Evolutionary conservation across 164 flowering plant genomes (phyloP).

Genomic region (Piper betle): DNA sequence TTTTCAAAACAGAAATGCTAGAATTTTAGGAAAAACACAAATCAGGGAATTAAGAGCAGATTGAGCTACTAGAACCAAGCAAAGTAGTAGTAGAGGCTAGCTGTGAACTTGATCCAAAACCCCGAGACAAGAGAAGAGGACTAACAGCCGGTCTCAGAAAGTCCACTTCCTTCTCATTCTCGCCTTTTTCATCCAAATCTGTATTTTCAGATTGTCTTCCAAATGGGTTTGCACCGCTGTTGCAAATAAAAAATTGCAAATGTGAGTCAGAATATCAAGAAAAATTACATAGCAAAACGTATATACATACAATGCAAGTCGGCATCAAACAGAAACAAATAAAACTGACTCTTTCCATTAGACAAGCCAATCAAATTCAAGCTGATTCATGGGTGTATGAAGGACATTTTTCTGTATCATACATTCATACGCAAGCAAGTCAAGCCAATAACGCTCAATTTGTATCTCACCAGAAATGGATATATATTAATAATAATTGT

Average conservation of each 20-base stretch:
- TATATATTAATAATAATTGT: too few species aligned
- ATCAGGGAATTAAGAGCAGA: constrained; percentile 89
- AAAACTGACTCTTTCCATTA: too few species aligned
- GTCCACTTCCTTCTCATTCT: constrained; percentile 11
- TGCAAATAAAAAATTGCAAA: background rate
- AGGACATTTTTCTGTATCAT: too few species aligned
- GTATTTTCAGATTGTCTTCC: constrained; percentile 7
- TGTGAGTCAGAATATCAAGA: background rate
- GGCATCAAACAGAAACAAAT: too few species aligned
- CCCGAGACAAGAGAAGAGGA: constrained; percentile 3
- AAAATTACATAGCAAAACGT: too few species aligned
- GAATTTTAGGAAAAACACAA: background rate
- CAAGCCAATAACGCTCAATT: too few species aligned
- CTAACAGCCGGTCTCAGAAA: constrained; percentile 13
- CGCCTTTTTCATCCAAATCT: constrained; percentile 21
- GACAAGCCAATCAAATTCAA: too few species aligned
- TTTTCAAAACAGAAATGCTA: background rate
- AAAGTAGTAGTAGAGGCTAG: constrained; percentile 1
- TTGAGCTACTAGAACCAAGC: constrained; percentile 17
- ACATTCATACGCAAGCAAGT: too few species aligned
- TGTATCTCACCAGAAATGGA: too few species aligned
- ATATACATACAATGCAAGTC: too few species aligned
- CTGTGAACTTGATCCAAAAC: constrained; percentile 3
- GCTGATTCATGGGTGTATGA: too few species aligned
- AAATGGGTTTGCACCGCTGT: background rate